phyloP scores from a whole-genome alignment of 148 eudicot species.

The Talinum fruticosum region DNA sequence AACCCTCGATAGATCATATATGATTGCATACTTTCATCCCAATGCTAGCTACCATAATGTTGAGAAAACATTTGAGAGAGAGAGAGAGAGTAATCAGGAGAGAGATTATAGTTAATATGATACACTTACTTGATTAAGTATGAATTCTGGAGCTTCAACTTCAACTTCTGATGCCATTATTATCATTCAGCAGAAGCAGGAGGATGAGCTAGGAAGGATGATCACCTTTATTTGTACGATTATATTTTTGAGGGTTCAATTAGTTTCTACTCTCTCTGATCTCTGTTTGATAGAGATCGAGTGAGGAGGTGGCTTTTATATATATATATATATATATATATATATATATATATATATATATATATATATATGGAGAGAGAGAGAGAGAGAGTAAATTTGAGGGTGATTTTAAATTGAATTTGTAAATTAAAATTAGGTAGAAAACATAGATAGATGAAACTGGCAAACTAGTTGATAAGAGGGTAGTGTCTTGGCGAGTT shows the following conservation, averaged over 20 bases:
- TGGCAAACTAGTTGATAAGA: neutral
- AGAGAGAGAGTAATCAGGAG: neutral
- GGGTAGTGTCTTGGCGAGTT: constrained; percentile 20
- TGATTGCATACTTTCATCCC: neutral
- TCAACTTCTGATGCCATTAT: constrained; percentile 34
- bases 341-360: too few relatives aligned
- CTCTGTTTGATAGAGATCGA: too few relatives aligned
- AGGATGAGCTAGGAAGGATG: too few relatives aligned
- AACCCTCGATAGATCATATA: too few relatives aligned
- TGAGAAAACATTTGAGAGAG: neutral
- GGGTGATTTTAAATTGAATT: too few relatives aligned
- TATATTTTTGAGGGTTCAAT: too few relatives aligned
- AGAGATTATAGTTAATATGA: neutral
- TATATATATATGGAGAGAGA: too few relatives aligned
- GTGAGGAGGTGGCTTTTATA: too few relatives aligned
- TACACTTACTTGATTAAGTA: constrained; percentile 27
- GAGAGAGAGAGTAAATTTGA: too few relatives aligned
- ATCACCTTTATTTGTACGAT: neutral
- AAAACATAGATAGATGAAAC: neutral
- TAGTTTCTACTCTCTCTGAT: too few relatives aligned
- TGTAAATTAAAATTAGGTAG: too few relatives aligned
- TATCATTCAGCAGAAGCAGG: neutral
- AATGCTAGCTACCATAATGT: neutral
- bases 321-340: too few relatives aligned
- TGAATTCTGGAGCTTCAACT: constrained; percentile 24